Conservation (phyloP, 768 basidiomycete genomes). For the Kwoniella mangroviensis region DNA sequence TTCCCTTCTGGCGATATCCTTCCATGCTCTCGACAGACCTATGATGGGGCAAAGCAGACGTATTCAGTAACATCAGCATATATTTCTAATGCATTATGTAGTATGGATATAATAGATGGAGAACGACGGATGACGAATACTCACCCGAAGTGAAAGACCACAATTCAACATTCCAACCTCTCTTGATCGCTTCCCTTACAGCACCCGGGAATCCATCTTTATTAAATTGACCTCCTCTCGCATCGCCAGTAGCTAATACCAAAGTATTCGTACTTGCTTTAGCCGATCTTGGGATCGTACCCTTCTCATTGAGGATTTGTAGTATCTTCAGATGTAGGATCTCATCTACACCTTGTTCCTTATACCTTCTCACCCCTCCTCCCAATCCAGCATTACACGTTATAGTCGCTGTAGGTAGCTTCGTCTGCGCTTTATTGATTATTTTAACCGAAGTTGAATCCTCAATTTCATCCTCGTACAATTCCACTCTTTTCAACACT, state of each 20-base stretch:
- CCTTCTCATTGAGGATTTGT: slow-evolving; percentile 66
- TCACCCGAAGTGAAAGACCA: slow-evolving; percentile 82
- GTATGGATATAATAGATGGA: too few species aligned
- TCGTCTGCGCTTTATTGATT: slow-evolving; percentile 23
- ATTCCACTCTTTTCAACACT: slow-evolving; percentile 52
- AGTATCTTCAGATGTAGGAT: slow-evolving; percentile 89
- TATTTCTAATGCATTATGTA: too few species aligned
- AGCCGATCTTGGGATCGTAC: slow-evolving; percentile 61
- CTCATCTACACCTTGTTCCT: slow-evolving; percentile 95
- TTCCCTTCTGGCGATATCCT: slow-evolving; percentile 44
- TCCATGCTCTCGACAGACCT: slow-evolving; percentile 51
- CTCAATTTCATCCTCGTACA: slow-evolving; percentile 45
- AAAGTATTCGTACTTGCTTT: slow-evolving; percentile 61
- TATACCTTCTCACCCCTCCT: slow-evolving; percentile 33
- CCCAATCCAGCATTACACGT: slow-evolving; percentile 16
- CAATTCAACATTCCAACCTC: slow-evolving; percentile 93
- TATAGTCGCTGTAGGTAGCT: background rate
- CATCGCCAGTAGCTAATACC: slow-evolving; percentile 91
- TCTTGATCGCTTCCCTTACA: slow-evolving; percentile 79
- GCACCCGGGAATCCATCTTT: slow-evolving; percentile 90
- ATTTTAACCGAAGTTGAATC: slow-evolving; percentile 36
- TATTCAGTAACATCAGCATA: too few species aligned
- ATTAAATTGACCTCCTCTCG: slow-evolving; percentile 87
- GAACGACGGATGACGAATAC: slow-evolving; percentile 1
- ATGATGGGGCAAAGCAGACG: background rate